phyloP scores from a whole-genome alignment of 257 asterid species.

The Nicotiana tabacum region DNA sequence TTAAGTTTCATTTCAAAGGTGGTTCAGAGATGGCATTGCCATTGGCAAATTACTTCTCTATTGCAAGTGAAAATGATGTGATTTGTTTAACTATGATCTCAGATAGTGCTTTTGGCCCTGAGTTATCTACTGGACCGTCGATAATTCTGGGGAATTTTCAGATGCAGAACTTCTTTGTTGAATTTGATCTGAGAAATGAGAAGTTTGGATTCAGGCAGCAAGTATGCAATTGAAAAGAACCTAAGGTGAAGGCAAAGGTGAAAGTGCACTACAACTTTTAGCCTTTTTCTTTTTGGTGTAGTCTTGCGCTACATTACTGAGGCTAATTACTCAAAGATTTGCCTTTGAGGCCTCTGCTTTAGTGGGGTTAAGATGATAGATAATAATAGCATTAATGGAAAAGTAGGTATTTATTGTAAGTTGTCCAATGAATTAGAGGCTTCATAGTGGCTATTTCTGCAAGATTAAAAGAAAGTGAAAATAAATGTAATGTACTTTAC shows the following conservation, averaged over 20 bases:
- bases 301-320: neutral
- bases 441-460: neutral
- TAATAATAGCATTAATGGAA: neutral
- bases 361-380: neutral
- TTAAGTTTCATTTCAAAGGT: conserved; percentile 73
- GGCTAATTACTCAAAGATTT: neutral
- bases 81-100: conserved; percentile 60
- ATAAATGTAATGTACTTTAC: conserved; percentile 8
- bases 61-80: conserved; percentile 28
- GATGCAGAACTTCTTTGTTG: conserved; percentile 78
- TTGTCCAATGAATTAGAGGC: neutral
- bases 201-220: conserved; percentile 73
- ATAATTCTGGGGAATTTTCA: conserved; percentile 76
- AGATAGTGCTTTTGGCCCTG: conserved; percentile 37
- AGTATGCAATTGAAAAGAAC: conserved; percentile 35
- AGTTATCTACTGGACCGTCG: conserved; percentile 49
- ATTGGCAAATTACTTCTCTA: conserved; percentile 55
- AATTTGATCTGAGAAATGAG: conserved; percentile 67
- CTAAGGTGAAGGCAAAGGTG: neutral
- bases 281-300: neutral
- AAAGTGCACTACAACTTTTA: neutral
- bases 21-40: conserved; percentile 71
- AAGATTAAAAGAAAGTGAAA: neutral
- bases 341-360: neutral
- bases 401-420: neutral